A percentile compares a stretch with the other conserved stretches of the same genome.
These are phyloP conservation scores for Penicillium sp. DNA, from an alignment of 2,329 filamentous ascomycete genomes.

Conservation along the genomic window DNA sequence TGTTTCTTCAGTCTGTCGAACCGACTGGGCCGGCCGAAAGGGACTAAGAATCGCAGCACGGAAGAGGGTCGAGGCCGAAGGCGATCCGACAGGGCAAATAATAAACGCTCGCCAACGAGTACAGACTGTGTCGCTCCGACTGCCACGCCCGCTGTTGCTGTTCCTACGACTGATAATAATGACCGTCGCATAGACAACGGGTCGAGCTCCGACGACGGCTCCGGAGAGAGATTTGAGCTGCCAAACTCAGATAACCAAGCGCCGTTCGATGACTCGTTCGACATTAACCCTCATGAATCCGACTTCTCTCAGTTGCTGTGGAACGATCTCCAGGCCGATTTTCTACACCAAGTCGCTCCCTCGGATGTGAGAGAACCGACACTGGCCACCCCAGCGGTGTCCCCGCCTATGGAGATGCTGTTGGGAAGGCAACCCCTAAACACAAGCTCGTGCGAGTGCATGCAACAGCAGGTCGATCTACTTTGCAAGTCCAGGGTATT, in stretches of 20 bases:
- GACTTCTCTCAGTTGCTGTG: not conserved
- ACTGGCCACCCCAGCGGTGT: not conserved
- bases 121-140: not conserved
- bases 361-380: not conserved
- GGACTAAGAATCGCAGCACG: slow-evolving; percentile 6
- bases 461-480: slow-evolving; percentile 5
- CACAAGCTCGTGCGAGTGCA: not conserved
- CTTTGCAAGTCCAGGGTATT: not conserved
- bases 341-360: not conserved
- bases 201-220: not conserved
- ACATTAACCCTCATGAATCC: not conserved
- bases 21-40: slow-evolving; percentile 11
- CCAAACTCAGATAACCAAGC: not conserved
- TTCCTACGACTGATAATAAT: not conserved
- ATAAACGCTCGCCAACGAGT: not conserved
- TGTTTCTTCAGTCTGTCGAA: slow-evolving; percentile 12
- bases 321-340: not conserved
- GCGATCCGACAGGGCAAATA: not conserved
- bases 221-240: not conserved
- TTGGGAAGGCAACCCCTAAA: not conserved
- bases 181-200: not conserved
- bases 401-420: not conserved
- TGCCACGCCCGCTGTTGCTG: not conserved
- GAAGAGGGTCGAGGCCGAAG: not conserved
- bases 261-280: not conserved